phyloP scores from a whole-genome alignment of 495 filamentous ascomycete species.

The Penicillium subrubescens region DNA sequence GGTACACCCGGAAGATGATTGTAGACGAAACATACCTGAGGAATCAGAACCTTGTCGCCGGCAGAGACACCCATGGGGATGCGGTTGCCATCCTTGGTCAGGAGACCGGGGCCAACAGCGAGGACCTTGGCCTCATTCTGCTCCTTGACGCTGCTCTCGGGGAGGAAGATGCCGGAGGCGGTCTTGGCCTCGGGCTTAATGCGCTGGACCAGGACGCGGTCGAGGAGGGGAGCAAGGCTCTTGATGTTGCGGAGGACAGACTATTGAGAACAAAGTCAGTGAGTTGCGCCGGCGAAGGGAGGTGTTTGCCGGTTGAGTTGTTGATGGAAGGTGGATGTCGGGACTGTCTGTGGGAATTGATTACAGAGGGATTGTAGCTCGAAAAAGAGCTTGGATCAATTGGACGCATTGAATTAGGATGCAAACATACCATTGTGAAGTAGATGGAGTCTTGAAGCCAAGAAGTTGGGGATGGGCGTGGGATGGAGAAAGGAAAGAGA shows the following conservation, averaged over 20 bases:
- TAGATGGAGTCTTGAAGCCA: constrained; percentile 29
- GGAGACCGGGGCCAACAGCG: constrained; percentile 85
- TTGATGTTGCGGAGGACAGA: constrained; percentile 90
- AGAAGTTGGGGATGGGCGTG: constrained; percentile 31
- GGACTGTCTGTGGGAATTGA: neutral
- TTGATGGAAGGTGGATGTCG: constrained; percentile 12
- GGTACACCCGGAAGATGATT: constrained; percentile 6
- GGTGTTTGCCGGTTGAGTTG: constrained; percentile 8
- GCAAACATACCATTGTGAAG: constrained; percentile 30
- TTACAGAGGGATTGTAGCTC: constrained; percentile 5
- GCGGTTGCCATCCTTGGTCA: constrained; percentile 86
- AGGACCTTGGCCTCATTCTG: constrained; percentile 96
- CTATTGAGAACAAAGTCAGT: constrained; percentile 24
- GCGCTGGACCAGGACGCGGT: constrained; percentile 98
- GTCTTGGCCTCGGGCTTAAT: constrained; percentile 97
- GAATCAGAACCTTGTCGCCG: constrained; percentile 95
- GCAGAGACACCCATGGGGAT: constrained; percentile 74
- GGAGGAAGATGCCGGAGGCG: constrained; percentile 93
- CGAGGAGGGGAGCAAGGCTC: constrained; percentile 91
- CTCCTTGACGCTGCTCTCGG: constrained; percentile 96
- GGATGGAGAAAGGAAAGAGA: constrained; percentile 38
- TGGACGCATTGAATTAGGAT: constrained; percentile 9
- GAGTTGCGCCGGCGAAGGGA: neutral
- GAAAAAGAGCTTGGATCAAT: neutral
- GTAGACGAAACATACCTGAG: constrained; percentile 67